phyloP scores from a whole-genome alignment of 116 monocot species.

The Posidonia oceanica region DNA sequence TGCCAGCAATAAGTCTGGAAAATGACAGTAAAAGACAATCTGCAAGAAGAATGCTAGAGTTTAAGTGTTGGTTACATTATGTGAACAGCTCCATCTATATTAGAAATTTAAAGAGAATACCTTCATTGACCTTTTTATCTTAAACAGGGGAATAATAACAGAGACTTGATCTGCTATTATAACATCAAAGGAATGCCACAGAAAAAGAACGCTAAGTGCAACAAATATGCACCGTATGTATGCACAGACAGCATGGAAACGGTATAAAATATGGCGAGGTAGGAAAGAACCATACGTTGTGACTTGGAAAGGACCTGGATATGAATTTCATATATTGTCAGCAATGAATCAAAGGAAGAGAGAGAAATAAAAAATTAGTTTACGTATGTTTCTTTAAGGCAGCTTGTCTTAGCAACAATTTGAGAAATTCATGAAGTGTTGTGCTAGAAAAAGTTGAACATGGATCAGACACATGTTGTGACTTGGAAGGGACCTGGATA shows the following conservation, averaged over 20 bases:
- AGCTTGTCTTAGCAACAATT: too few relatives aligned
- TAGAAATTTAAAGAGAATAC: slow-evolving; percentile 17
- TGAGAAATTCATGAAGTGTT: too few relatives aligned
- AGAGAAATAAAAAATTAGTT: too few relatives aligned
- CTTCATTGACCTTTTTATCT: slow-evolving; percentile 50
- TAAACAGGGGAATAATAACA: slow-evolving; percentile 66
- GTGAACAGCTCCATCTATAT: background rate
- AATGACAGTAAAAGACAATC: slow-evolving; percentile 96
- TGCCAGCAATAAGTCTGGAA: slow-evolving; percentile 88
- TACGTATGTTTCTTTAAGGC: too few relatives aligned
- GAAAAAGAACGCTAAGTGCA: slow-evolving; percentile 64
- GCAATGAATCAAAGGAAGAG: too few relatives aligned
- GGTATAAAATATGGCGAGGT: slow-evolving; percentile 80
- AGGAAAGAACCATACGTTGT: slow-evolving; percentile 85
- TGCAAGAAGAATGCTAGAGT: slow-evolving; percentile 8
- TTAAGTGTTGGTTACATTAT: background rate
- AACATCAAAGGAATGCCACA: slow-evolving; percentile 76
- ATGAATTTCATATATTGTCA: background rate
- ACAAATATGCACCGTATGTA: slow-evolving; percentile 91
- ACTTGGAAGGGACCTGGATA: slow-evolving; percentile 68
- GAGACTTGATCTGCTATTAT: slow-evolving; percentile 86
- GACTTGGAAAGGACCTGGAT: slow-evolving; percentile 69
- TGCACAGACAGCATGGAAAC: slow-evolving; percentile 86
- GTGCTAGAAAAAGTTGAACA: too few relatives aligned
- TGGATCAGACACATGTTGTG: slow-evolving; percentile 40